phyloP scores from a whole-genome alignment of 1,284 basidiomycete genomes.

The Pseudozyma tsukubaensis region DNA sequence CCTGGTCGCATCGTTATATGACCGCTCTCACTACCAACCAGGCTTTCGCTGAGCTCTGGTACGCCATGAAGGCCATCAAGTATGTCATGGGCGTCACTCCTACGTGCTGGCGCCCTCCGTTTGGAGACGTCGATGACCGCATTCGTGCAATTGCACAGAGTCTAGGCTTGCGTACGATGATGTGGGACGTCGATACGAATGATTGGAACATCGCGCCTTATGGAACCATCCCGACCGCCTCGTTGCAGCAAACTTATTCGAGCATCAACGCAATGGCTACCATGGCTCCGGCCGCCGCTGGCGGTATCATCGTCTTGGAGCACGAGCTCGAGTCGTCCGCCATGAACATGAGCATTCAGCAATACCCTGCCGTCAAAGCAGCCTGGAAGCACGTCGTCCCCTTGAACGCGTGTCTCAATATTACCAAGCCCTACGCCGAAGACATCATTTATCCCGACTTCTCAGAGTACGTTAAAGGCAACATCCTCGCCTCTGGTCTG shows the following conservation, averaged over 20 bases:
- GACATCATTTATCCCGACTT: constrained; percentile 64
- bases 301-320: constrained; percentile 64
- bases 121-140: constrained; percentile 73
- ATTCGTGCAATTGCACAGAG: constrained; percentile 71
- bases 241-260: constrained; percentile 70
- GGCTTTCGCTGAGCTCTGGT: constrained; percentile 73
- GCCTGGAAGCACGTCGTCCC: constrained; percentile 61
- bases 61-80: constrained; percentile 72
- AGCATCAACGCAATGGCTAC: constrained; percentile 65
- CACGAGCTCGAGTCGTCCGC: constrained; percentile 58
- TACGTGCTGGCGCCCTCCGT: constrained; percentile 71
- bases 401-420: constrained; percentile 58
- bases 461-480: constrained; percentile 42
- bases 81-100: constrained; percentile 71
- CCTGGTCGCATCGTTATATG: constrained; percentile 71
- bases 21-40: constrained; percentile 71
- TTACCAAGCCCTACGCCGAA: constrained; percentile 70
- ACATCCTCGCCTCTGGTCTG: constrained; percentile 40
- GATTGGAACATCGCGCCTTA: constrained; percentile 69
- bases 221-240: constrained; percentile 59
- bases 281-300: constrained; percentile 69
- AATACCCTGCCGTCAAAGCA: constrained; percentile 47
- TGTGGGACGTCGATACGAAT: constrained; percentile 71
- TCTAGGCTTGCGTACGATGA: constrained; percentile 71
- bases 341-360: constrained; percentile 51